A percentile compares a stretch with the other conserved stretches of the same genome.
Conservation (phyloP, 495 filamentous ascomycete genomes). For the Ascobolus immersus region DNA sequence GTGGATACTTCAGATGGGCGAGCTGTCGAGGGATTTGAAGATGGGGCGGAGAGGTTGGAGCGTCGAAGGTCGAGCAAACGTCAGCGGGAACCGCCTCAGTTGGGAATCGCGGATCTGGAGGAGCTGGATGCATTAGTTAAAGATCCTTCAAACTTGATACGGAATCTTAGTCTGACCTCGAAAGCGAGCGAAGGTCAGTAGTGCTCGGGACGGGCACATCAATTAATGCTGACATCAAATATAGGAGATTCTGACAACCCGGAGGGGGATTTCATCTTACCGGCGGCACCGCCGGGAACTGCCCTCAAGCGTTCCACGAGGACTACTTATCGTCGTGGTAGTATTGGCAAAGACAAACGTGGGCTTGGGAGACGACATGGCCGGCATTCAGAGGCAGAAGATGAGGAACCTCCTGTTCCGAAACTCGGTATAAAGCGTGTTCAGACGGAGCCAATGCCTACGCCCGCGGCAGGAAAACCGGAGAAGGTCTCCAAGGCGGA, state of each 20-base stretch:
- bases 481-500: too few species aligned
- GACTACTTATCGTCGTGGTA: conserved; percentile 77
- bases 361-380: conserved; percentile 39
- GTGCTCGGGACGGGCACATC: background rate
- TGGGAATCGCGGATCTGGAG: conserved; percentile 34
- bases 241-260: conserved; percentile 1
- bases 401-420: conserved; percentile 20
- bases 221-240: conserved; percentile 6
- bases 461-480: too few species aligned
- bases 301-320: conserved; percentile 70
- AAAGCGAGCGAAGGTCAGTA: conserved; percentile 6
- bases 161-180: conserved; percentile 34
- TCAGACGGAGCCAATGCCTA: conserved; percentile 53
- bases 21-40: conserved; percentile 40
- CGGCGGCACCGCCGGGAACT: conserved; percentile 47
- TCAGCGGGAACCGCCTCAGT: conserved; percentile 24
- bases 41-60: conserved; percentile 69
- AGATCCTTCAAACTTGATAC: conserved; percentile 44
- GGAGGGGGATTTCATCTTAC: conserved; percentile 65
- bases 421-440: conserved; percentile 31
- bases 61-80: conserved; percentile 39
- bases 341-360: conserved; percentile 52
- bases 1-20: conserved; percentile 46
- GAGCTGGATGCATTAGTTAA: conserved; percentile 53
- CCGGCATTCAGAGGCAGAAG: conserved; percentile 30